These are phyloP conservation scores for Acmispon strigosus DNA, from an alignment of 306 rosid species.

Conservation along the genomic window DNA sequence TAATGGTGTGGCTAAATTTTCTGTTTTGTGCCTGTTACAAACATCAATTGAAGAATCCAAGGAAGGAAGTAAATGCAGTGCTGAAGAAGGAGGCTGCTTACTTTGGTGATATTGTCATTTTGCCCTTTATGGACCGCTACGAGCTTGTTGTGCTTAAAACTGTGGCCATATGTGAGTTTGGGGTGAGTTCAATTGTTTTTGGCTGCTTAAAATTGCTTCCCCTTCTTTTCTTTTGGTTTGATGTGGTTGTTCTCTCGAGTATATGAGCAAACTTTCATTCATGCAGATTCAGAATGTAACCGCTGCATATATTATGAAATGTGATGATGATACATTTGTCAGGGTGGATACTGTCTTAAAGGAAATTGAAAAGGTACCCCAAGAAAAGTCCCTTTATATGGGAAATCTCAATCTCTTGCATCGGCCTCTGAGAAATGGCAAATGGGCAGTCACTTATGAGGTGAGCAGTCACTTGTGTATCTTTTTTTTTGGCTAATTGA, in stretches of 20 bases:
- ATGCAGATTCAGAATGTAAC: constrained; percentile 68
- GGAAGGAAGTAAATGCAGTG: no score
- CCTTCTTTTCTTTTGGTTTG: not conserved
- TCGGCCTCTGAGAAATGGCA: constrained; percentile 87
- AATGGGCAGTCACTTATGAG: constrained; percentile 94
- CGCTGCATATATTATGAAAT: constrained; percentile 77
- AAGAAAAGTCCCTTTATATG: constrained; percentile 68
- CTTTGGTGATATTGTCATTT: no score
- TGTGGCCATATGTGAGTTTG: no score
- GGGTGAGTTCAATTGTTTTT: no score
- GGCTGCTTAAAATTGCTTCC: constrained; percentile 37
- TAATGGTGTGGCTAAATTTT: constrained; percentile 17
- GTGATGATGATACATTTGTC: constrained; percentile 80
- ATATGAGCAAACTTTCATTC: no score
- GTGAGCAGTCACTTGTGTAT: constrained; percentile 30
- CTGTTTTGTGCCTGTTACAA: not conserved
- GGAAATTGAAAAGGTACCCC: constrained; percentile 55
- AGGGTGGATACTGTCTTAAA: constrained; percentile 70
- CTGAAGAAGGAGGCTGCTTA: no score
- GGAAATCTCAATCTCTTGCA: constrained; percentile 96
- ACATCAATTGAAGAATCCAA: no score
- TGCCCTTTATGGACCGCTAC: no score
- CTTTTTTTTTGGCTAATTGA: not conserved
- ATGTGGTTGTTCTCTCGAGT: not conserved
- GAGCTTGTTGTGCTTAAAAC: no score